phyloP scores from a whole-genome alignment of 306 rosid genomes.

The Cicer chorassanicum region DNA sequence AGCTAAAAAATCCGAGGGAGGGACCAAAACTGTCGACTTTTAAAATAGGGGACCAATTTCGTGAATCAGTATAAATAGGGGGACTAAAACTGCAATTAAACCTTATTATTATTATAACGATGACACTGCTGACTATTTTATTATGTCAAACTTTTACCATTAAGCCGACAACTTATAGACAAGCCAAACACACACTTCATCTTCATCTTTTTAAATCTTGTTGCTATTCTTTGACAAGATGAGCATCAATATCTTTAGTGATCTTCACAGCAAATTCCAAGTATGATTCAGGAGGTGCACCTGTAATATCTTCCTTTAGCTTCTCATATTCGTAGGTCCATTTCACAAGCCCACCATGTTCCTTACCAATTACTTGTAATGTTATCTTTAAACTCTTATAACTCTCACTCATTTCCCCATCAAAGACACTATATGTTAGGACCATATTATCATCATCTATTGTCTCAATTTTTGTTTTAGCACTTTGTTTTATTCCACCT shows the following conservation, averaged over 20 bases:
- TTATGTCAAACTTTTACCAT: not conserved
- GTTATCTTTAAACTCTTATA: slow-evolving; percentile 37
- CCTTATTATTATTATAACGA: no score
- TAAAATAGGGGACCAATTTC: no score
- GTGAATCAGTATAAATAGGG: no score
- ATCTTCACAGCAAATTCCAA: slow-evolving; percentile 26
- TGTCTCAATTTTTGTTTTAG: slow-evolving; percentile 34
- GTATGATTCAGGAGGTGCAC: slow-evolving; percentile 3
- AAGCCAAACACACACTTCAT: not conserved
- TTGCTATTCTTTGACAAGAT: slow-evolving; percentile 11
- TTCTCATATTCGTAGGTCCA: slow-evolving; percentile 46
- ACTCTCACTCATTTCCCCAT: slow-evolving; percentile 20
- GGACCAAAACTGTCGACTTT: no score
- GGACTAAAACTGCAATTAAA: no score
- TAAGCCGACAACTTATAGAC: no score
- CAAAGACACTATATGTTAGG: slow-evolving; percentile 35
- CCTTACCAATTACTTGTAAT: slow-evolving; percentile 17
- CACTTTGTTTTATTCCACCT: slow-evolving; percentile 31
- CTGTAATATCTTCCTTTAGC: slow-evolving; percentile 11
- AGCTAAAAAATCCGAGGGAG: no score
- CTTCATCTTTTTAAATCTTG: not conserved
- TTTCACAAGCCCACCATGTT: slow-evolving; percentile 39
- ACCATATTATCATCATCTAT: slow-evolving; percentile 38
- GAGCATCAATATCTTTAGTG: slow-evolving; percentile 43
- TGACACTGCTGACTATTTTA: no score